These are phyloP conservation scores for Fusarium musae DNA, from an alignment of 2,329 filamentous ascomycete species.

Conservation along the genomic window DNA sequence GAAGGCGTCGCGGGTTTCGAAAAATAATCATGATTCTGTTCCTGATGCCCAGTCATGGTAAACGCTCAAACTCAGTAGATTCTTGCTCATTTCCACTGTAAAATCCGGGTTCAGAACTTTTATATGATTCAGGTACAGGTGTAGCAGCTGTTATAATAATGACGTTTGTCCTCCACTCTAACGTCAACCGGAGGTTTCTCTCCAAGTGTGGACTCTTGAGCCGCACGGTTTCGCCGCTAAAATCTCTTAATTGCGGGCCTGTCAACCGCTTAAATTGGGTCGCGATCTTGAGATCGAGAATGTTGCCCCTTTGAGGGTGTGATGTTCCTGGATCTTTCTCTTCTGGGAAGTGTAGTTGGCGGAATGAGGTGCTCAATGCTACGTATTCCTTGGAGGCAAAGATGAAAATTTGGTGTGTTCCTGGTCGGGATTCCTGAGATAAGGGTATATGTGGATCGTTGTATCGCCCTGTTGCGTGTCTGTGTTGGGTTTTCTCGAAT, in stretches of 20 bases:
- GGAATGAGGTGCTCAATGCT: not conserved
- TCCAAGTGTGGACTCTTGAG: conserved; percentile 2
- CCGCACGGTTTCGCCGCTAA: not conserved
- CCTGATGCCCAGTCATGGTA: conserved; percentile 1
- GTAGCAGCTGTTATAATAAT: not conserved
- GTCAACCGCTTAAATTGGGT: not conserved
- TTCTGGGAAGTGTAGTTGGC: not conserved
- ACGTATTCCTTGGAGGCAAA: not conserved
- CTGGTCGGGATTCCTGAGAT: not conserved
- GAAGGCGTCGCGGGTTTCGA: conserved; percentile 12
- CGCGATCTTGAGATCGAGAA: not conserved
- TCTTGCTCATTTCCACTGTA: not conserved
- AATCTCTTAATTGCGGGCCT: conserved; percentile 9
- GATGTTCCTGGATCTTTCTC: not conserved
- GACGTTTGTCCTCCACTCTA: conserved; percentile 21
- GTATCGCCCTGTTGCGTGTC: not conserved
- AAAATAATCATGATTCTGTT: conserved; percentile 19
- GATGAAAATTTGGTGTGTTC: not conserved
- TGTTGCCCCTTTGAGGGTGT: not conserved
- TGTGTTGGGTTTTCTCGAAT: not conserved
- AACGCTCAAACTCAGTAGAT: accelerated
- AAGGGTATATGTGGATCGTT: not conserved
- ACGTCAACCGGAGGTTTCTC: conserved; percentile 24
- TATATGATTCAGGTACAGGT: not conserved
- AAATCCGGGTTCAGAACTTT: not conserved